Evolutionary conservation across 805 yeast species (phyloP).

Genomic region (Groenewaldozyma salmanticensis): DNA sequence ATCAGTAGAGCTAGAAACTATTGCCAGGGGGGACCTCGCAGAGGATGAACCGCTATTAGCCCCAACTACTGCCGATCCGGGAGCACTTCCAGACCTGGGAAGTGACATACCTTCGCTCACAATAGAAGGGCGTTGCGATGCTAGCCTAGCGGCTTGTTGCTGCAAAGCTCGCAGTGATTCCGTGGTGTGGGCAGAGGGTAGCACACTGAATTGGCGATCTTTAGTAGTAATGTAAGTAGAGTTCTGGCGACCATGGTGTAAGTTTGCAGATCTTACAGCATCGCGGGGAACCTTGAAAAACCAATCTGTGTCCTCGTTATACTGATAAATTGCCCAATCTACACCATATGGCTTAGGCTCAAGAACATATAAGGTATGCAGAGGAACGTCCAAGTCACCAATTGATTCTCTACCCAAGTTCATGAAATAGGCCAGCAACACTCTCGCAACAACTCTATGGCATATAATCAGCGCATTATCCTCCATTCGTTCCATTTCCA

Average conservation of each 20-base stretch:
- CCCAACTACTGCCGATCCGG: too few species aligned
- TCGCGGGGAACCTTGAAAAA: slow-evolving; percentile 50
- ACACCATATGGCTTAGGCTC: slow-evolving; percentile 96
- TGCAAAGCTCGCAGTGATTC: too few species aligned
- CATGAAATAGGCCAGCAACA: slow-evolving; percentile 79
- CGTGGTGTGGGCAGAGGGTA: too few species aligned
- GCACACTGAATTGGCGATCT: slow-evolving; percentile 17
- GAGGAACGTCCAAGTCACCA: slow-evolving; percentile 85
- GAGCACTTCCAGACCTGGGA: too few species aligned
- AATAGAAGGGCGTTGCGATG: too few species aligned
- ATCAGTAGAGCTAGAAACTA: too few species aligned
- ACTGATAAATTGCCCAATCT: slow-evolving; percentile 84
- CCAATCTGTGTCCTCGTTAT: slow-evolving; percentile 68
- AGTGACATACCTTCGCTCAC: too few species aligned
- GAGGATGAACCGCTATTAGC: too few species aligned
- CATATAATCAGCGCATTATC: slow-evolving; percentile 77
- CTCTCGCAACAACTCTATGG: slow-evolving; percentile 86
- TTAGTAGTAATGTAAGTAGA: slow-evolving; percentile 9
- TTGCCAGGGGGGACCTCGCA: too few species aligned
- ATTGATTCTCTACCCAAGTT: slow-evolving; percentile 68
- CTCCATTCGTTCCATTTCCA: slow-evolving; percentile 84
- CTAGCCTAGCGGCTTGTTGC: too few species aligned
- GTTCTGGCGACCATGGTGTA: slow-evolving; percentile 1
- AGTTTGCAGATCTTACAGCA: slow-evolving; percentile 16
- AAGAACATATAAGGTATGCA: slow-evolving; percentile 80